These are phyloP conservation scores for Sphagnum tenellum DNA, from an alignment of 225 moss, liverwort and hornwort species.

Conservation along the genomic window DNA sequence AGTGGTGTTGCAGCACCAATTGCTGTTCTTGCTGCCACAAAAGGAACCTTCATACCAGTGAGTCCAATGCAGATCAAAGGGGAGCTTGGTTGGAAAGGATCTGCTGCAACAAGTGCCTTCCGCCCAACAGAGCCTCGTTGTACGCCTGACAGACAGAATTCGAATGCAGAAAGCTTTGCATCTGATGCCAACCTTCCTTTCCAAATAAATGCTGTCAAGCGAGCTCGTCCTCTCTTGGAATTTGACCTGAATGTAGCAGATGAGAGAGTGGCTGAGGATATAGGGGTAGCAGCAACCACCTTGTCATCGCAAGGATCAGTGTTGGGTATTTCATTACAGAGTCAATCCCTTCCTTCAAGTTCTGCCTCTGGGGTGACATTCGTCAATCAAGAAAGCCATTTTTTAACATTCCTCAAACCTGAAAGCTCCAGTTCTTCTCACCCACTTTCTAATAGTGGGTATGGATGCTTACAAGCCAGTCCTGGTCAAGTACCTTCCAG, in stretches of 20 bases:
- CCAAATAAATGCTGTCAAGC: slow-evolving; percentile 31
- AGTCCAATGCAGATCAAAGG: slow-evolving; percentile 86
- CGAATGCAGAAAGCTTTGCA: slow-evolving; percentile 52
- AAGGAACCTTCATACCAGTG: slow-evolving; percentile 83
- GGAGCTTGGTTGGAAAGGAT: slow-evolving; percentile 98
- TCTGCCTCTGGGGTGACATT: slow-evolving; percentile 62
- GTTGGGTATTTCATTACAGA: slow-evolving; percentile 55
- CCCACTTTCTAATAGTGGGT: slow-evolving; percentile 46
- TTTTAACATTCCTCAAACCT: slow-evolving; percentile 46
- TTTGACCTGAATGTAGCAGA: slow-evolving; percentile 94
- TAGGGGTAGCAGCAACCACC: slow-evolving; percentile 39
- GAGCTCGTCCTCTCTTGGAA: slow-evolving; percentile 63
- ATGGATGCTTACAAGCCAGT: slow-evolving; percentile 34
- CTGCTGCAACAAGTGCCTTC: slow-evolving; percentile 97
- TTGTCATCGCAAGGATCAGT: slow-evolving; percentile 76
- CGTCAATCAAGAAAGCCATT: slow-evolving; percentile 50
- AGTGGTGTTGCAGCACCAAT: slow-evolving; percentile 66
- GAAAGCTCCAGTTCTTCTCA: slow-evolving; percentile 71
- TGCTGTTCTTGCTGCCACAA: slow-evolving; percentile 85
- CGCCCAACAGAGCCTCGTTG: slow-evolving; percentile 95
- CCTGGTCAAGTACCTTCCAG: slow-evolving; percentile 36
- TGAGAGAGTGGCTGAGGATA: slow-evolving; percentile 74
- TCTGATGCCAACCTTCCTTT: slow-evolving; percentile 46
- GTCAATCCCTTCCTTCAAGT: slow-evolving; percentile 40
- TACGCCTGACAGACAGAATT: slow-evolving; percentile 76